A percentile compares a stretch with the other conserved stretches of the same genome.
These are phyloP conservation scores for Cladophialophora chaetospira DNA, from an alignment of 2,329 filamentous ascomycete species.

Conservation along the genomic window DNA sequence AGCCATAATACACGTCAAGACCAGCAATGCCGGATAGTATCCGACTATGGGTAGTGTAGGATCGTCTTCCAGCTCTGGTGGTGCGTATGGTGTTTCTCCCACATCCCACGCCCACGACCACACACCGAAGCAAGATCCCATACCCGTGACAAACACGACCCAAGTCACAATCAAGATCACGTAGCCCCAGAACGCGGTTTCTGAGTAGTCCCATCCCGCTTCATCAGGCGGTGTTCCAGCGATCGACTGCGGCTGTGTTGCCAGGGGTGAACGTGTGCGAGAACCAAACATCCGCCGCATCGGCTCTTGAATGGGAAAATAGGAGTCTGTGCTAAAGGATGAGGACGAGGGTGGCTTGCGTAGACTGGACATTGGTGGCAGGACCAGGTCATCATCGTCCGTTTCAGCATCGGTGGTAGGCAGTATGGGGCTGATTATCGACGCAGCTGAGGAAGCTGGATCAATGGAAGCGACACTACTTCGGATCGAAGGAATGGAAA, in stretches of 20 bases:
- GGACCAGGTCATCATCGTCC: slow-evolving; percentile 75
- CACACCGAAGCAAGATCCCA: slow-evolving; percentile 90
- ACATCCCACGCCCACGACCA: slow-evolving; percentile 99
- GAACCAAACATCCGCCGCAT: slow-evolving; percentile 34
- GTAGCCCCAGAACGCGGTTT: slow-evolving; percentile 99
- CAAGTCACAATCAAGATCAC: slow-evolving; percentile 87
- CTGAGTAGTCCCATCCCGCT: slow-evolving; percentile 82
- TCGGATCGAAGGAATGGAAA: slow-evolving; percentile 35
- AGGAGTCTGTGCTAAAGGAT: slow-evolving; percentile 60
- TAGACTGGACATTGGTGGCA: slow-evolving; percentile 51
- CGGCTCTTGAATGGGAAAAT: slow-evolving; percentile 54
- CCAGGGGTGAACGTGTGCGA: slow-evolving; percentile 43
- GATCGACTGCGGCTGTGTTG: slow-evolving; percentile 41
- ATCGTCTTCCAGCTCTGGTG: slow-evolving; percentile 93
- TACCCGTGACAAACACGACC: slow-evolving; percentile 93
- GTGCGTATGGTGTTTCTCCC: slow-evolving; percentile 90
- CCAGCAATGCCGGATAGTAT: slow-evolving; percentile 93
- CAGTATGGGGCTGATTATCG: slow-evolving; percentile 56
- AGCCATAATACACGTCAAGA: slow-evolving; percentile 91
- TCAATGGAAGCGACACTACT: slow-evolving; percentile 40
- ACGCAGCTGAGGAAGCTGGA: slow-evolving; percentile 38
- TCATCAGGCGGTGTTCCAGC: slow-evolving; percentile 28
- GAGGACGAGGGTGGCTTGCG: slow-evolving; percentile 37
- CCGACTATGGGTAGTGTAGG: slow-evolving; percentile 91
- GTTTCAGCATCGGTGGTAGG: slow-evolving; percentile 72